Evolutionary conservation across 768 basidiomycete species (phyloP), one percentile per base, ranked within the genome.

Genomic region (Boletus sensibilis): DNA sequence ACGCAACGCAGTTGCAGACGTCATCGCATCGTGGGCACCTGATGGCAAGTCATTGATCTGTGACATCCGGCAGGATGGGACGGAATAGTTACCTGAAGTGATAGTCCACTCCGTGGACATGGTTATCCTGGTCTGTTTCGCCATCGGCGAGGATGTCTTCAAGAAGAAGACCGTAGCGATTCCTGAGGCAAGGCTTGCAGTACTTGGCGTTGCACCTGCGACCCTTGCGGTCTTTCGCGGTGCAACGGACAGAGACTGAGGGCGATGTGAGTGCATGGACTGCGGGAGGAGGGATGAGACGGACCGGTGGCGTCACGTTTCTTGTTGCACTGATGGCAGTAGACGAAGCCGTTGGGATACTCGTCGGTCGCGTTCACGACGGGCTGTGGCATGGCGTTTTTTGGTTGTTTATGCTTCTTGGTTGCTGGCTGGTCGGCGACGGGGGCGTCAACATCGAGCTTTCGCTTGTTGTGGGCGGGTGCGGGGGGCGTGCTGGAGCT

Each of bases 271-370:
- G 56, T 40, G 44, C 16, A 54, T 14, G 38, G 5, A 35, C 46
- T 53, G 46, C 44, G 23, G 52, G 18, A 50, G 20, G 14, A 35
- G 25, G 34, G n/a, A 3, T 33, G 23, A 53, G 31, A 64, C 77
- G 49, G 44, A 86, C 88, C 72, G 44, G 72, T 65, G 29, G 68
- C 65, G 60, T 82, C 83, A 49, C 83, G 82, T 61, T 85, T 87
- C 66, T 79, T 80, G 58, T 76, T 77, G 70, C 90, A 90, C 64
- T 90, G 88, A 67, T 90, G 90, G 60, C 90, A 91, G 60, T 84
- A 82, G 48, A 82, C 70, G 46, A 67, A 77, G 64, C 63, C 79
- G 27, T 71, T 72, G 35, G 76, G 75, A 54, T 61, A 69, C 38
- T 74, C 71, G 20, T 73, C 55, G 12, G 55, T 64, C 58, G 42